A percentile compares a stretch with the other conserved stretches of the same genome.
Conservation (phyloP, 345 rosid species). For the Anacardium occidentale region DNA sequence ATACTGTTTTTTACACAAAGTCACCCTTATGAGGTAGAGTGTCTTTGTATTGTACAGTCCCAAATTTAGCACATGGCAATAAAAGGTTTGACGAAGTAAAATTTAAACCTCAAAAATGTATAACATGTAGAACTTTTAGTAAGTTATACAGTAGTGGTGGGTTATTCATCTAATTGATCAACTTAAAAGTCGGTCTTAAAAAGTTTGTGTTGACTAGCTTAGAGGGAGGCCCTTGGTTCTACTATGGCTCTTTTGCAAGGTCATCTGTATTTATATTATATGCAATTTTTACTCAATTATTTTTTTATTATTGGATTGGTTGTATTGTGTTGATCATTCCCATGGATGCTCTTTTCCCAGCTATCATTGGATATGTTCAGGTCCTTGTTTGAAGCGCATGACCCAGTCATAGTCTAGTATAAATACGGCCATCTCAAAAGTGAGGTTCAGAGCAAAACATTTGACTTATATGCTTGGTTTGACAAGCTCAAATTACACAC, state of each 20-base stretch:
- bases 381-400: background rate
- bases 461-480: too few species aligned
- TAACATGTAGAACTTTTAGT: conserved; percentile 10
- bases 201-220: background rate
- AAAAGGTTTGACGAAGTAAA: conserved; percentile 6
- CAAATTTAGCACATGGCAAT: conserved; percentile 18
- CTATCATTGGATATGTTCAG: background rate
- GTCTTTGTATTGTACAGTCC: conserved; percentile 33
- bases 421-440: too few species aligned
- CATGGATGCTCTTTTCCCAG: background rate
- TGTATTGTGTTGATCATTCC: background rate
- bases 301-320: background rate
- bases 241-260: conserved; percentile 8
- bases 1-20: background rate
- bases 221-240: conserved; percentile 1
- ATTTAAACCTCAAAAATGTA: background rate
- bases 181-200: background rate
- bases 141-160: background rate
- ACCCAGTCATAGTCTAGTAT: too few species aligned
- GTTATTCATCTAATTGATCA: conserved; percentile 11
- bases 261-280: background rate
- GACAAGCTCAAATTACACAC: too few species aligned
- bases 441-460: too few species aligned
- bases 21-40: background rate
- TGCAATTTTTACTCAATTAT: background rate